These are phyloP conservation scores for Azolla pinnata DNA, from an alignment of 75 land plant species.

Conservation along the genomic window DNA sequence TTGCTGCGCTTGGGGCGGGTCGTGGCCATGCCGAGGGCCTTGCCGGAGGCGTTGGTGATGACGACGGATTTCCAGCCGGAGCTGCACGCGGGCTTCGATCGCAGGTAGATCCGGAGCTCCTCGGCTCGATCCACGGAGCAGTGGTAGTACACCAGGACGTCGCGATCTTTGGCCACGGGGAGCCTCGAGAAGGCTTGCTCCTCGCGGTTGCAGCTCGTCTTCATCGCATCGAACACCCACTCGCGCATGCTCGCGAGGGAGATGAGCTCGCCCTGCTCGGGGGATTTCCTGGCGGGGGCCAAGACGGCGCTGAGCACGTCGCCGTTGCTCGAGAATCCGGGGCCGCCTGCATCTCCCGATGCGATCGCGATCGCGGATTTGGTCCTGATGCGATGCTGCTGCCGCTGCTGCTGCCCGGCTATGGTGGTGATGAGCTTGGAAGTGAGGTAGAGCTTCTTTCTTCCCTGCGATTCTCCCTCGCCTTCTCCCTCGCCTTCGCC, in stretches of 20 bases:
- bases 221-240: conserved; percentile 2
- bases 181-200: neutral
- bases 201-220: neutral
- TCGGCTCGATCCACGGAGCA: conserved; percentile 5
- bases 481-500: no score
- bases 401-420: neutral
- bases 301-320: neutral
- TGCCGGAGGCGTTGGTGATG: neutral
- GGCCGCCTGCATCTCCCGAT: neutral
- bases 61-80: conserved; percentile 3
- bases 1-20: neutral
- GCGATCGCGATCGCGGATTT: neutral
- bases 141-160: conserved; percentile 8
- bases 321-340: neutral
- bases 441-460: neutral
- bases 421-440: neutral
- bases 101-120: neutral
- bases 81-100: conserved; percentile 1
- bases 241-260: neutral
- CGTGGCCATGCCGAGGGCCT: neutral
- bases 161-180: neutral
- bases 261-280: neutral
- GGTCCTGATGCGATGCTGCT: neutral
- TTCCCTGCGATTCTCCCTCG: no score
- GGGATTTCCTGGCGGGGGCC: neutral